Percentiles rank a stretch among this genome's conserved stretches.
These are phyloP conservation scores for Trypanosoma avium DNA, from an alignment of 208 protist species.

Conservation along the genomic window DNA sequence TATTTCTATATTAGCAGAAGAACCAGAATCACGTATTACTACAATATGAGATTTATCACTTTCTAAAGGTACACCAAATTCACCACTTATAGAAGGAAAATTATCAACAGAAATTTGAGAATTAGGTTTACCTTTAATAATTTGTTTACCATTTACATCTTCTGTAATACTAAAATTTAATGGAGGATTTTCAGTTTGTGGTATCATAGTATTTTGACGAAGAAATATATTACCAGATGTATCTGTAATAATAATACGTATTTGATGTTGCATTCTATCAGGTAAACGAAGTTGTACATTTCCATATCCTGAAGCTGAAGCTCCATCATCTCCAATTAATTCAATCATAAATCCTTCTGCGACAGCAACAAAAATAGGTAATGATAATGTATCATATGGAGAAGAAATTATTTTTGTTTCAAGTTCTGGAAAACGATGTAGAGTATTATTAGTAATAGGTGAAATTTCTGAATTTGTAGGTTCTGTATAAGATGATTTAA, in stretches of 20 bases:
- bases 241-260: conserved; percentile 54
- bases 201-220: conserved; percentile 57
- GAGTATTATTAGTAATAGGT: too few relatives aligned
- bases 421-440: conserved; percentile 37
- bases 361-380: conserved; percentile 43
- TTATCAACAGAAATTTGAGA: conserved; percentile 16
- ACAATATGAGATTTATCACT: conserved; percentile 26
- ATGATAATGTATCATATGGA: background rate
- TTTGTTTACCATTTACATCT: background rate
- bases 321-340: conserved; percentile 56
- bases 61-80: conserved; percentile 12
- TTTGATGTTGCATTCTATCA: conserved; percentile 43
- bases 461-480: too few relatives aligned
- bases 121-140: conserved; percentile 4
- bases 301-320: conserved; percentile 38
- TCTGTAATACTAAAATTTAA: conserved; percentile 14
- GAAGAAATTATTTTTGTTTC: conserved; percentile 43
- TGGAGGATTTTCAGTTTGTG: conserved; percentile 36
- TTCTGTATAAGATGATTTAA: conserved; percentile 7
- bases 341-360: conserved; percentile 51
- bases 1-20: conserved; percentile 9
- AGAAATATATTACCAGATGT: conserved; percentile 34
- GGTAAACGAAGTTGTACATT: conserved; percentile 41
- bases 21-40: conserved; percentile 38
- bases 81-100: conserved; percentile 8